These are phyloP conservation scores for Glycine soja DNA, from an alignment of 306 rosid genomes.

Conservation along the genomic window DNA sequence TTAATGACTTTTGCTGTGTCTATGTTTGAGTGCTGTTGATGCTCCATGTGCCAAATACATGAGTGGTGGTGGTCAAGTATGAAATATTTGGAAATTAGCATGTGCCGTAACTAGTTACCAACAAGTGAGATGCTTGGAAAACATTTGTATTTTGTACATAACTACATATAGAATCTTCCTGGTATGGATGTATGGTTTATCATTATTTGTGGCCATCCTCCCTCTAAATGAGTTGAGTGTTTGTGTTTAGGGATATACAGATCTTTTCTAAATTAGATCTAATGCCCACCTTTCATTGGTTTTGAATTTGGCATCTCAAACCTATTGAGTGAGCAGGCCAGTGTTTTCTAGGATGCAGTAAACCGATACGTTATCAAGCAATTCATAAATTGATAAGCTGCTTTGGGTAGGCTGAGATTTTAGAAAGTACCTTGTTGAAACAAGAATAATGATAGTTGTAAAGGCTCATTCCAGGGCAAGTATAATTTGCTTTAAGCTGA, in stretches of 20 bases:
- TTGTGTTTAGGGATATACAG: background rate
- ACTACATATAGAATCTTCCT: background rate
- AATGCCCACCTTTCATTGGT: background rate
- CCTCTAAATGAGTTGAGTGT: background rate
- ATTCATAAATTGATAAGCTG: slow-evolving; percentile 4
- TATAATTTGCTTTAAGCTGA: too few species aligned
- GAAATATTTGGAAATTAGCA: background rate
- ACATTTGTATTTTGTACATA: background rate
- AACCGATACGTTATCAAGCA: background rate
- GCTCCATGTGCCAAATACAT: slow-evolving; percentile 20
- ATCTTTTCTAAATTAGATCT: background rate
- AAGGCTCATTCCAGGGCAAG: too few species aligned
- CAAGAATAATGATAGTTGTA: background rate
- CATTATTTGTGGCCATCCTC: background rate
- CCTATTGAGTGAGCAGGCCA: background rate
- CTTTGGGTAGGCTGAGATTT: slow-evolving; percentile 1
- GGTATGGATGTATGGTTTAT: background rate
- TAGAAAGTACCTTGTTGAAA: background rate
- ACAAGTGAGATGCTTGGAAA: background rate
- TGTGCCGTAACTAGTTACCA: background rate
- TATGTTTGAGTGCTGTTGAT: background rate
- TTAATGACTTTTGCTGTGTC: too few species aligned
- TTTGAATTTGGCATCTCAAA: slow-evolving; percentile 11
- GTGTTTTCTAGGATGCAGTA: slow-evolving; percentile 4
- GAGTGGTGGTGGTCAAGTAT: background rate